phyloP scores from a whole-genome alignment of 768 basidiomycete species.

The Calocera viscosa region DNA sequence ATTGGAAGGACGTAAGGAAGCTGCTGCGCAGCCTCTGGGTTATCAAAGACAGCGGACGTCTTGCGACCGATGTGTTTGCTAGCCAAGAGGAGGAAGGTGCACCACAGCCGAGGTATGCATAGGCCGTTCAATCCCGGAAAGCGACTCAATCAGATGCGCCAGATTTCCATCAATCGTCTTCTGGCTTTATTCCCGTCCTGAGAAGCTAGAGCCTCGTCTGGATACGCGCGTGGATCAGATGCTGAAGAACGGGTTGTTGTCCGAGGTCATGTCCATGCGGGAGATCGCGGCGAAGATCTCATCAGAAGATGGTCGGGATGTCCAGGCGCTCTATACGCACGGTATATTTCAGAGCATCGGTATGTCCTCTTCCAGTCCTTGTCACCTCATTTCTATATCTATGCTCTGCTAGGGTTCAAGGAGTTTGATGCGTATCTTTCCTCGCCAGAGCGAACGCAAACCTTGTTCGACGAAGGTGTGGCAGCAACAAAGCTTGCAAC shows the following conservation, averaged over 20 bases:
- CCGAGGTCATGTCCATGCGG: conserved; percentile 56
- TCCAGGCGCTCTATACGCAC: conserved; percentile 47
- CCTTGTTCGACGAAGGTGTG: conserved; percentile 43
- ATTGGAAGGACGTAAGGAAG: conserved; percentile 90
- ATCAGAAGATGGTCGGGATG: conserved; percentile 3
- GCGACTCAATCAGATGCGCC: conserved; percentile 7
- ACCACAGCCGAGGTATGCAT: conserved; percentile 20
- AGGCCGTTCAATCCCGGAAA: neutral
- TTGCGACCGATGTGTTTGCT: conserved; percentile 52
- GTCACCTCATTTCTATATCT: neutral
- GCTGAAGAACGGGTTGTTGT: conserved; percentile 72
- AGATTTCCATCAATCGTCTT: conserved; percentile 80
- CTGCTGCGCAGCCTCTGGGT: conserved; percentile 68
- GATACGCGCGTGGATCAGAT: conserved; percentile 77
- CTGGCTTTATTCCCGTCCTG: conserved; percentile 74
- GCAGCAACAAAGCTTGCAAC: conserved; percentile 79
- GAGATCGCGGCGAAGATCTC: conserved; percentile 16
- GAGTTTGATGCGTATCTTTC: conserved; percentile 67
- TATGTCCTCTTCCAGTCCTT: conserved; percentile 23
- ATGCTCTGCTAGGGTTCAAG: conserved; percentile 57
- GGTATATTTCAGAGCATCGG: conserved; percentile 96
- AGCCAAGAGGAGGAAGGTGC: conserved; percentile 41
- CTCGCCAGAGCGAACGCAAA: conserved; percentile 29
- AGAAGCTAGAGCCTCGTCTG: conserved; percentile 50
- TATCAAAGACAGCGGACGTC: conserved; percentile 54